Base-by-base conservation (phyloP, 2,329 filamentous ascomycete genomes). In the Fusarium torreyae region DNA sequence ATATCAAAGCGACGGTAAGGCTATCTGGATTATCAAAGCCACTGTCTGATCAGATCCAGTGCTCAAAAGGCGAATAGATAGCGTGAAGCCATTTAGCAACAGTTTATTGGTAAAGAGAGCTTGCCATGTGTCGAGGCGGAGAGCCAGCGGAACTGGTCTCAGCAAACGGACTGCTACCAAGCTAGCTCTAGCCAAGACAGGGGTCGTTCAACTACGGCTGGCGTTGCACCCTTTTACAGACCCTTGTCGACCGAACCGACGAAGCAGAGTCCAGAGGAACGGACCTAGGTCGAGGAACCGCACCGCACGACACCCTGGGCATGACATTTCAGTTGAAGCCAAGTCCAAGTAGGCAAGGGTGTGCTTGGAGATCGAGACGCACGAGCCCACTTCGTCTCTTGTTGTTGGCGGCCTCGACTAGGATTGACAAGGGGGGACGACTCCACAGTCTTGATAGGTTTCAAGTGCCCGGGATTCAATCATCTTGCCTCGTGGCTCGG, bases 311-410 rank as follows among this genome's bases (percentile, higher is more conserved):
- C 45, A 60, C 57, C 68, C 60, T 74, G 54, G 57, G 42, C 38
- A 65, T 60, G 61, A 53, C 57, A 59, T 58, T 69, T 73, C 69
- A 67, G 53, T 74, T 56, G 44, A 54, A 70, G 56, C 64, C 45
- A 68, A 63, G 54, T 48, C 55, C 28, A 38, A 34, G 55, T 38
- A 55, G 42, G 46, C 62, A 65, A 44, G 71, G 71, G 49, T 66
- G 36, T 49, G 61, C 56, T 56, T 69, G 54, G 36, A 68, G 50
- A 69, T 66, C 62, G 63, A 28, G 44, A 51, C 57, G 69, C 69
- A 66, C 61, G 68, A 71, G 66, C 68, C 67, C 68, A 36, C 53
- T 31, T 26, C 42, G 39, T 51, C 58, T 55, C 46, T 46, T 44
- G 50, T 51, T 39, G 38, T 39, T 57, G 20, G n/a, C 24, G 18